These are phyloP conservation scores for Phytophthora agathidicida DNA, from an alignment of 352 stramenopile genomes.

Conservation along the genomic window DNA sequence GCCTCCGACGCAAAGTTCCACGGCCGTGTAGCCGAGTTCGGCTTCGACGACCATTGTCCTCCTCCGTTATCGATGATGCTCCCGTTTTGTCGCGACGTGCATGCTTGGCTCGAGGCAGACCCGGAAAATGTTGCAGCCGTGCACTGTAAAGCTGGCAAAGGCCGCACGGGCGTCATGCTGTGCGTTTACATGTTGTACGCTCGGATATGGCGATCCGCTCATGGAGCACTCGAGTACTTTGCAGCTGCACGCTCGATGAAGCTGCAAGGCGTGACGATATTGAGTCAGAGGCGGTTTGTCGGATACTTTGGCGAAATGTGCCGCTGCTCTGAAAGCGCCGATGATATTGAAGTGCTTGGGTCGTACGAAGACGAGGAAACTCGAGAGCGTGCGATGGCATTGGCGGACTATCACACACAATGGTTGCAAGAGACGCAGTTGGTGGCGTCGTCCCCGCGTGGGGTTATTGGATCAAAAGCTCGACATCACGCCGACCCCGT, in stretches of 20 bases:
- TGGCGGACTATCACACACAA: constrained; percentile 45
- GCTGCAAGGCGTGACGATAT: constrained; percentile 83
- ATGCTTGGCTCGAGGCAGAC: constrained; percentile 58
- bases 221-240: constrained; percentile 76
- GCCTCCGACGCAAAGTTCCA: constrained; percentile 78
- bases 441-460: constrained; percentile 21
- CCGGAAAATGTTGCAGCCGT: constrained; percentile 84
- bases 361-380: constrained; percentile 25
- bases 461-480: neutral
- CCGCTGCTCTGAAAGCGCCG: constrained; percentile 27
- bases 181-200: constrained; percentile 79
- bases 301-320: constrained; percentile 75
- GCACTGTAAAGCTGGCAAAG: constrained; percentile 92
- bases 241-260: constrained; percentile 74
- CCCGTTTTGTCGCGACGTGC: constrained; percentile 72
- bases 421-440: constrained; percentile 49
- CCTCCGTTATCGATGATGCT: constrained; percentile 76
- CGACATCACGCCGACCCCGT: constrained; percentile 33
- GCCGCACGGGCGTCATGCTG: constrained; percentile 91
- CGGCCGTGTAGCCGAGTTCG: constrained; percentile 71
- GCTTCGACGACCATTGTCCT: constrained; percentile 90
- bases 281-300: constrained; percentile 81
- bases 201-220: constrained; percentile 58
- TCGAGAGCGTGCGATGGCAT: constrained; percentile 41
- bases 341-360: constrained; percentile 8